Percentiles rank a stretch among this genome's conserved stretches.
These are phyloP conservation scores for Cochlearia excelsa DNA, from an alignment of 345 rosid genomes.

Conservation along the genomic window DNA sequence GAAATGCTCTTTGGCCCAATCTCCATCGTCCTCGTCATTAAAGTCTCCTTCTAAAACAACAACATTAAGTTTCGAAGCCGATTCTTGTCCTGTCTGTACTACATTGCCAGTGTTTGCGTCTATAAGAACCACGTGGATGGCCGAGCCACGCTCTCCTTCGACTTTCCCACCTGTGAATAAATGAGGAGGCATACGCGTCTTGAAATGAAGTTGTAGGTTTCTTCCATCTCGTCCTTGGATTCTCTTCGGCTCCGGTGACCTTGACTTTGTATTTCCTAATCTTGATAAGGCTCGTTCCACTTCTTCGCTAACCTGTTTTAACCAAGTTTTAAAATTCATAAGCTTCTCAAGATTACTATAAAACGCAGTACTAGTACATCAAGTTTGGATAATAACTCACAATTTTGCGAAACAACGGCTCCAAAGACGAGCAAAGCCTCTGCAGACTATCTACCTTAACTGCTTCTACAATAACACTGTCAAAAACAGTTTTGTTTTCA, in stretches of 20 bases:
- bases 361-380: not conserved
- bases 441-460: conserved; percentile 92
- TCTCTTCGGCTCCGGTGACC: conserved; percentile 58
- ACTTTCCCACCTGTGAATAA: conserved; percentile 91
- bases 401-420: conserved; percentile 89
- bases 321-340: conserved; percentile 9
- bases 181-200: conserved; percentile 85
- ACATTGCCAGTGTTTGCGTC: conserved; percentile 58
- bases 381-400: conserved; percentile 43
- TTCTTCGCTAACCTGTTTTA: conserved; percentile 84
- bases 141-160: conserved; percentile 85
- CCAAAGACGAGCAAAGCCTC: conserved; percentile 87
- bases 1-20: conserved; percentile 71
- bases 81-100: conserved; percentile 62
- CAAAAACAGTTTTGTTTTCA: conserved; percentile 23
- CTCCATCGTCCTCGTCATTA: conserved; percentile 59
- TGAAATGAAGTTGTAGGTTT: conserved; percentile 68
- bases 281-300: conserved; percentile 82
- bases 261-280: conserved; percentile 52
- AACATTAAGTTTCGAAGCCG: conserved; percentile 61
- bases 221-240: conserved; percentile 61
- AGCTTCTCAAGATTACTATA: not conserved
- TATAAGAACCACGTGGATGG: conserved; percentile 70
- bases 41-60: conserved; percentile 90
- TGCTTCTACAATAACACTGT: conserved; percentile 93